A percentile compares a stretch with the other conserved stretches of the same genome.
Evolutionary conservation across 306 rosid genomes (phyloP).

Genomic region (Trifolium dubium): DNA sequence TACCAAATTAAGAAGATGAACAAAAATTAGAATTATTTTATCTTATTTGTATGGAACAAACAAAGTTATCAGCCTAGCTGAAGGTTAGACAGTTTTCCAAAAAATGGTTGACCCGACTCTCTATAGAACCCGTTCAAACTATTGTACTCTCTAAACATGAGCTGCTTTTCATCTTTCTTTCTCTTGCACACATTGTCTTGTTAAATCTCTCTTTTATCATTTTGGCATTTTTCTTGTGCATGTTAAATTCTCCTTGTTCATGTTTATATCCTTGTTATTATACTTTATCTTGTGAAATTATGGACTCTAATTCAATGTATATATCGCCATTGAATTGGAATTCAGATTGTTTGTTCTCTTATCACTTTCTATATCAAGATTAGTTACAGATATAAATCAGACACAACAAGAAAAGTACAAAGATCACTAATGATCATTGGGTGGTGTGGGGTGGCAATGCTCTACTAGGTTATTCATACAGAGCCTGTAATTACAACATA

Average conservation of each 20-base stretch:
- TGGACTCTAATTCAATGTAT: slow-evolving; percentile 3
- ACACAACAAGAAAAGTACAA: not conserved
- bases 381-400: not conserved
- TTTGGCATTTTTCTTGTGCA: not conserved
- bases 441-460: not conserved
- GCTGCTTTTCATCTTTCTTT: slow-evolving; percentile 3
- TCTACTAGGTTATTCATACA: not conserved
- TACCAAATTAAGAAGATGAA: slow-evolving; percentile 1
- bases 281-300: slow-evolving; percentile 1
- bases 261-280: not conserved
- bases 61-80: not conserved
- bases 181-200: not conserved
- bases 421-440: not conserved
- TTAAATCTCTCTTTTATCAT: slow-evolving; percentile 13
- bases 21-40: not conserved
- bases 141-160: not conserved
- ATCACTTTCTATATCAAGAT: not conserved
- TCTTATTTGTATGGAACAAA: not conserved
- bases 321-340: not conserved
- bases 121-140: not conserved
- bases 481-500: not conserved
- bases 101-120: not conserved
- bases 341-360: not conserved
- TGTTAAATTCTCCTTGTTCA: slow-evolving; percentile 1
- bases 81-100: not conserved